These are phyloP conservation scores for Sporobolus alterniflorus DNA, from an alignment of 202 grass and related monocot species.

Conservation along the genomic window DNA sequence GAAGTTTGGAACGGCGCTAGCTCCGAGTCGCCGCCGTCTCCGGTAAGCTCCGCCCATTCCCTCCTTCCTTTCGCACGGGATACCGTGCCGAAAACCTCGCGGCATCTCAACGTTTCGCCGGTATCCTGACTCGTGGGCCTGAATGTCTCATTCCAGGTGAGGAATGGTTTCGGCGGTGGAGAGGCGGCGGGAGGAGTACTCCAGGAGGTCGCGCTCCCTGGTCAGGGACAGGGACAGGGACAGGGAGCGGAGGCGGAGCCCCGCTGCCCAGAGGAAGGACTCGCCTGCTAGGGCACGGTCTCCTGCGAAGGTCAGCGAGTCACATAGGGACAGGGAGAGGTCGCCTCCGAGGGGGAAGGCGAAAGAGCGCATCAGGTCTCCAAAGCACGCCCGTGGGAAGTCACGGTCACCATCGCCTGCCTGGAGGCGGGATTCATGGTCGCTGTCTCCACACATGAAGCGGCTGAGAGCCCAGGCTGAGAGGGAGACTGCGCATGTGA, in stretches of 20 bases:
- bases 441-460: constrained; percentile 47
- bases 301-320: constrained; percentile 27
- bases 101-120: background rate
- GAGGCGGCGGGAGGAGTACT: constrained; percentile 20
- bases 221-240: constrained; percentile 38
- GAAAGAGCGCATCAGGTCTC: constrained; percentile 46
- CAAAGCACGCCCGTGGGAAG: constrained; percentile 18
- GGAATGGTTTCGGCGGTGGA: constrained; percentile 64
- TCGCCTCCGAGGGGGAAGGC: constrained; percentile 43
- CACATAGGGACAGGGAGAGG: constrained; percentile 27
- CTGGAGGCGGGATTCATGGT: background rate
- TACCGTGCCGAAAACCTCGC: background rate
- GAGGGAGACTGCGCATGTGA: constrained; percentile 25
- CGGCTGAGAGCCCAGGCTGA: constrained; percentile 47
- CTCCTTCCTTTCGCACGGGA: background rate
- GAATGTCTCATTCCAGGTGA: constrained; percentile 28
- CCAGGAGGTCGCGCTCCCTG: constrained; percentile 45
- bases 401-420: constrained; percentile 13
- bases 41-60: background rate
- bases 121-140: constrained; percentile 22
- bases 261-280: constrained; percentile 52
- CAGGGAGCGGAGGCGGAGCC: constrained; percentile 31
- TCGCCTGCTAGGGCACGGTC: constrained; percentile 46
- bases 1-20: too few relatives aligned
- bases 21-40: too few relatives aligned